Conservation (phyloP, 768 basidiomycete species). For the Lactarius sp. region DNA sequence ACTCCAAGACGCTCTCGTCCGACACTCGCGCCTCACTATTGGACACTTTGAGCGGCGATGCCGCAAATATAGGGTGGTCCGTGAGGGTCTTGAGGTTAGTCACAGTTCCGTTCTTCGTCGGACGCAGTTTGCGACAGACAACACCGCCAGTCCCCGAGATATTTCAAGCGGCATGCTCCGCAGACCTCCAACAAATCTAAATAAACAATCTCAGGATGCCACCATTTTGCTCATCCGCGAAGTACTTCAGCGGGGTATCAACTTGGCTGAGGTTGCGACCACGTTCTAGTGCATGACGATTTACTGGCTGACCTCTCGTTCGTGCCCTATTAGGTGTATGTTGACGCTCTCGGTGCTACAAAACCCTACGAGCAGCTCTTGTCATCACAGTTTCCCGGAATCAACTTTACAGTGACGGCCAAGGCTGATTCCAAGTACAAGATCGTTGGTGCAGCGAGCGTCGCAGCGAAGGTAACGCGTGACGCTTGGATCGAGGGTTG, state of each 20-base stretch:
- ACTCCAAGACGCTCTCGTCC: slow-evolving; percentile 86
- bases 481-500: slow-evolving; percentile 87
- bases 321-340: slow-evolving; percentile 65
- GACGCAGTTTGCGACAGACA: slow-evolving; percentile 14
- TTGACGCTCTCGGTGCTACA: slow-evolving; percentile 90
- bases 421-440: slow-evolving; percentile 97
- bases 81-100: slow-evolving; percentile 49
- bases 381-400: slow-evolving; percentile 72
- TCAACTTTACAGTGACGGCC: slow-evolving; percentile 80
- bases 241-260: slow-evolving; percentile 73
- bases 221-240: slow-evolving; percentile 86
- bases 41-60: slow-evolving; percentile 62
- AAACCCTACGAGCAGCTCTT: slow-evolving; percentile 82
- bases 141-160: slow-evolving; percentile 65
- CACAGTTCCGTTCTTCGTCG: neutral
- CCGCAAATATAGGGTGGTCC: slow-evolving; percentile 72
- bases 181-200: slow-evolving; percentile 78
- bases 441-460: slow-evolving; percentile 94
- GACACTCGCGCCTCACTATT: slow-evolving; percentile 63
- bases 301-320: neutral
- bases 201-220: slow-evolving; percentile 82
- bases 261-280: slow-evolving; percentile 63
- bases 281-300: neutral
- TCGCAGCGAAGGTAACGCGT: slow-evolving; percentile 96
- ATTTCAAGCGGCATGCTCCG: slow-evolving; percentile 91